Evolutionary conservation across 768 basidiomycete genomes (phyloP).

Genomic region (Hemileccinum impolitum): DNA sequence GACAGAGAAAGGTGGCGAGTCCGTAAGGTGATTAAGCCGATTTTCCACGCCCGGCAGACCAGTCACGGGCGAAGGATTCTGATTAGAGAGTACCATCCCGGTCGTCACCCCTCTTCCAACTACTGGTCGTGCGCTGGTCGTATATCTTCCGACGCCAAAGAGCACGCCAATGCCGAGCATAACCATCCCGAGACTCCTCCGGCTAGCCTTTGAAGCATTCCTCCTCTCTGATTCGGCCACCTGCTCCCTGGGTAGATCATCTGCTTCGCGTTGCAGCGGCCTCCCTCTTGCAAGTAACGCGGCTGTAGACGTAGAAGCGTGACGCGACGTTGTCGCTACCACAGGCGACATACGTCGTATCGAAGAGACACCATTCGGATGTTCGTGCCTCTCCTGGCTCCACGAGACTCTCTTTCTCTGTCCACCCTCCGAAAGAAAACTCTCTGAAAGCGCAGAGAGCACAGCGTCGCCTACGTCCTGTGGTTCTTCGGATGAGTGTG

Average conservation of each 20-base stretch:
- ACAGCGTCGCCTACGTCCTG: conserved; percentile 51
- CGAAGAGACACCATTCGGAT: conserved; percentile 39
- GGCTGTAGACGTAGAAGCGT: conserved; percentile 18
- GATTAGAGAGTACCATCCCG: conserved; percentile 45
- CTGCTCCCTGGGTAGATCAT: conserved; percentile 20
- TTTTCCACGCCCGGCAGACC: conserved; percentile 11
- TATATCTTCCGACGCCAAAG: conserved; percentile 60
- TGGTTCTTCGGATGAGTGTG: conserved; percentile 20
- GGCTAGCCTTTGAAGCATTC: conserved; percentile 59
- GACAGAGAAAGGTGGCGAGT: conserved; percentile 1
- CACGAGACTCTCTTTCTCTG: conserved; percentile 61
- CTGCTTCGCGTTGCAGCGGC: conserved; percentile 37
- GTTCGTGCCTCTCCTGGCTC: conserved; percentile 68
- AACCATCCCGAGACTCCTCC: conserved; percentile 72
- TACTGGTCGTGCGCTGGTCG: conserved; percentile 29
- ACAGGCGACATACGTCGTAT: conserved; percentile 34
- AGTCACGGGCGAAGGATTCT: background rate
- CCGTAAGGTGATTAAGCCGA: conserved; percentile 9
- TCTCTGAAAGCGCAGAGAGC: conserved; percentile 60
- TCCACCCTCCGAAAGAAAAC: conserved; percentile 72
- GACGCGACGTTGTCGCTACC: conserved; percentile 30
- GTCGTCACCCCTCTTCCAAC: conserved; percentile 31
- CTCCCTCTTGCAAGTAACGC: conserved; percentile 42
- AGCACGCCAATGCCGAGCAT: conserved; percentile 77
- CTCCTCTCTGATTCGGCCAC: conserved; percentile 23